Conservation (phyloP, 768 basidiomycete genomes). For the Lactifluus volemus region DNA sequence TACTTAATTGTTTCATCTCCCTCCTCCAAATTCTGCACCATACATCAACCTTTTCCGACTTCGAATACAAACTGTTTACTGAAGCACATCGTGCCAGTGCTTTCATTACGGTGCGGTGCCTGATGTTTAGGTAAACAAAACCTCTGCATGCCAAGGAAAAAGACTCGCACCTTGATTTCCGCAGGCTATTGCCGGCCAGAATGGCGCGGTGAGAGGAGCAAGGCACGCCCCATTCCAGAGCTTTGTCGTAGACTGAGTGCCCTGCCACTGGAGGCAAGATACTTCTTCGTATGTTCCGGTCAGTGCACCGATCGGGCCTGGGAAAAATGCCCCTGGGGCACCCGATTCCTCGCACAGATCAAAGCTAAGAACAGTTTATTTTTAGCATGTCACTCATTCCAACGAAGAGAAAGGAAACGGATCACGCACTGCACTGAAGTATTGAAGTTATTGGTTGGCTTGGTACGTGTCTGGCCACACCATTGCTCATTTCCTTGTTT, state of each 20-base stretch:
- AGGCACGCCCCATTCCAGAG: constrained; percentile 46
- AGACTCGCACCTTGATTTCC: constrained; percentile 40
- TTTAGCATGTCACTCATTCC: not conserved
- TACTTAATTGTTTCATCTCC: not conserved
- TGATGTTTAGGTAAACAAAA: not conserved
- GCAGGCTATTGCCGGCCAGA: constrained; percentile 46
- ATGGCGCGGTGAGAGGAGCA: constrained; percentile 36
- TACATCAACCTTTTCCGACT: not conserved
- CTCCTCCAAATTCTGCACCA: not conserved
- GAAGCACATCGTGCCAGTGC: not conserved
- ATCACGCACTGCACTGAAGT: constrained; percentile 41
- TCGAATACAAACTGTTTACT: not conserved
- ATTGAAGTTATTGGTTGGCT: constrained; percentile 35
- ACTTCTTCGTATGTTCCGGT: constrained; percentile 47
- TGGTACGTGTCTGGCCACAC: constrained; percentile 44
- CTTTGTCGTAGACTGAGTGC: constrained; percentile 34
- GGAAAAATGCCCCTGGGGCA: constrained; percentile 45
- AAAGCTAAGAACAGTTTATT: constrained; percentile 33
- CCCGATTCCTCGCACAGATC: constrained; percentile 55
- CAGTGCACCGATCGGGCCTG: constrained; percentile 39
- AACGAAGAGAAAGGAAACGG: not conserved
- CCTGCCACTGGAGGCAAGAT: constrained; percentile 48
- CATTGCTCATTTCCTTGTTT: constrained; percentile 40
- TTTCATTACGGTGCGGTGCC: not conserved
- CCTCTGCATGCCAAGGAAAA: not conserved